Conservation (phyloP, 1,139 yeast genomes). For the Hyphopichia pseudoburtonii region DNA sequence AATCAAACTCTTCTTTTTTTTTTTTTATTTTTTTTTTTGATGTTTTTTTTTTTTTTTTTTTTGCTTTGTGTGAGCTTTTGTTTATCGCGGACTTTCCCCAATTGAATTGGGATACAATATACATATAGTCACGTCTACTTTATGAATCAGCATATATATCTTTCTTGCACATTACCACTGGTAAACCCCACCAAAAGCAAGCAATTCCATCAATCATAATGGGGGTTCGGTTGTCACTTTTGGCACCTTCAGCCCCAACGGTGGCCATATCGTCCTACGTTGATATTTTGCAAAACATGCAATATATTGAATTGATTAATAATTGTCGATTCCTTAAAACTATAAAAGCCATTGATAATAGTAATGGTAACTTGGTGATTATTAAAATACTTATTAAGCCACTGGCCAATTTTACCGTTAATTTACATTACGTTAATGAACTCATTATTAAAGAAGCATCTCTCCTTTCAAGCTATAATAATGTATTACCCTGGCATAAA, state of each 20-base stretch:
- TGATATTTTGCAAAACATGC: conserved; percentile 71
- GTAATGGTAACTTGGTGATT: conserved; percentile 62
- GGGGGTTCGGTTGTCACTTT: conserved; percentile 84
- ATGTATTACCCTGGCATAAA: conserved; percentile 69
- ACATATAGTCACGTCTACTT: too few species aligned
- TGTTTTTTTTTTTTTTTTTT: too few species aligned
- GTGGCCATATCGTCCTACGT: conserved; percentile 90
- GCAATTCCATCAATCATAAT: conserved; percentile 31
- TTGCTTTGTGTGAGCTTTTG: too few species aligned
- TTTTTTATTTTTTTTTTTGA: too few species aligned
- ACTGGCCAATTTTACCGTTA: conserved; percentile 34
- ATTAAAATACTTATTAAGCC: conserved; percentile 86
- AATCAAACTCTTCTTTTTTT: too few species aligned
- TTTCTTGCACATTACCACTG: neutral
- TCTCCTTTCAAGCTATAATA: conserved; percentile 51
- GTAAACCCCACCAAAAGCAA: neutral
- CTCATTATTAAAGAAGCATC: conserved; percentile 36
- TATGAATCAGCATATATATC: too few species aligned
- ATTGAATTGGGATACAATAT: too few species aligned
- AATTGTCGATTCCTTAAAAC: conserved; percentile 86
- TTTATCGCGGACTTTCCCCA: too few species aligned
- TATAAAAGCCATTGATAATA: conserved; percentile 66
- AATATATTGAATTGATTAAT: conserved; percentile 68
- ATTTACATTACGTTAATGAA: conserved; percentile 30
- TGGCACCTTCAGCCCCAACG: conserved; percentile 90